Percentiles rank a stretch among this genome's conserved stretches.
phyloP scores from a whole-genome alignment of 2,329 filamentous ascomycete genomes.

The Scolecobasidium constrictum region DNA sequence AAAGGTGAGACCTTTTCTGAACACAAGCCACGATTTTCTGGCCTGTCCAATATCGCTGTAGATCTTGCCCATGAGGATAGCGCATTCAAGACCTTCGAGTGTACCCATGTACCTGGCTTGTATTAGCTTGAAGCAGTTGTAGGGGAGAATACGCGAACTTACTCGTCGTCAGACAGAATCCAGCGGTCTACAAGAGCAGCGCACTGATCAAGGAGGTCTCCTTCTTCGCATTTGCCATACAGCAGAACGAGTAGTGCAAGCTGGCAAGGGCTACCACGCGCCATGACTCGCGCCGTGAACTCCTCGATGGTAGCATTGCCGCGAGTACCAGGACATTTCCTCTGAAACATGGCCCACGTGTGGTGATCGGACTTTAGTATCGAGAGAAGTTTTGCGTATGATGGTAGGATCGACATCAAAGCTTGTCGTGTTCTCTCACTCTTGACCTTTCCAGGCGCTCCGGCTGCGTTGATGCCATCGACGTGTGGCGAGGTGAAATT shows the following conservation, averaged over 20 bases:
- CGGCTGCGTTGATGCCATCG: slow-evolving; percentile 18
- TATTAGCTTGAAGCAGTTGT: slow-evolving; percentile 34
- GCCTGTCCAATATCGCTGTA: slow-evolving; percentile 46
- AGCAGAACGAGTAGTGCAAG: slow-evolving; percentile 25
- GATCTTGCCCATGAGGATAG: slow-evolving; percentile 40
- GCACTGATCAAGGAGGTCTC: slow-evolving; percentile 35
- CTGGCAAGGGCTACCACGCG: slow-evolving; percentile 28
- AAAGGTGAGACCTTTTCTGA: slow-evolving; percentile 40
- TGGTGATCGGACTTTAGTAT: slow-evolving; percentile 23
- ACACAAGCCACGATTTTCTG: slow-evolving; percentile 42
- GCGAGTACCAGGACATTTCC: slow-evolving; percentile 31
- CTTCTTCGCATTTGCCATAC: slow-evolving; percentile 27
- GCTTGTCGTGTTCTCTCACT: slow-evolving; percentile 24
- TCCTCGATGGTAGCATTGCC: slow-evolving; percentile 24
- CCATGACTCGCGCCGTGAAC: slow-evolving; percentile 34
- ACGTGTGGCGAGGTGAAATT: slow-evolving; percentile 20
- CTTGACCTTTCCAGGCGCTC: slow-evolving; percentile 20
- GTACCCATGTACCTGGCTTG: slow-evolving; percentile 31
- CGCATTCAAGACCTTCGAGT: slow-evolving; percentile 42
- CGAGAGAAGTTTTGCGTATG: slow-evolving; percentile 20
- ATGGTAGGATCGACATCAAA: slow-evolving; percentile 23
- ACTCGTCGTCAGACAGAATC: slow-evolving; percentile 37
- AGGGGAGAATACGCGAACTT: slow-evolving; percentile 35
- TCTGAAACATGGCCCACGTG: slow-evolving; percentile 32
- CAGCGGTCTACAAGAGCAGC: slow-evolving; percentile 35